These are phyloP conservation scores for Blastobotrys serpentis DNA, from an alignment of 1,139 yeast species.

Conservation along the genomic window DNA sequence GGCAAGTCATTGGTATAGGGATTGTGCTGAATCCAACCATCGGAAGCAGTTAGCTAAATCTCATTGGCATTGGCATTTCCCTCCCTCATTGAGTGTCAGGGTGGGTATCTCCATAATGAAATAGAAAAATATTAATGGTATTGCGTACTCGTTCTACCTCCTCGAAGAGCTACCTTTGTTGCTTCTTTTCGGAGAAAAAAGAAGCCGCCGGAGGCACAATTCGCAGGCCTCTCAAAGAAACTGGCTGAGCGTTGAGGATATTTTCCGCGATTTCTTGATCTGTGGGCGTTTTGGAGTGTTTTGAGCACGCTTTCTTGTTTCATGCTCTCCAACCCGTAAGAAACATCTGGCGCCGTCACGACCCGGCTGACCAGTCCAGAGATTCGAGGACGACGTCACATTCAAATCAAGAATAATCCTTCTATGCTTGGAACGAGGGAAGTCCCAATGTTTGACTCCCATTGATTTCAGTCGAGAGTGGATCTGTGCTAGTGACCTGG, in stretches of 20 bases:
- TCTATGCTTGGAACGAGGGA: neutral
- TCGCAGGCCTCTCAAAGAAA: neutral
- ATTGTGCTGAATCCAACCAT: no score
- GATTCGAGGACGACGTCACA: neutral
- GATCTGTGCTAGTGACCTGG: neutral
- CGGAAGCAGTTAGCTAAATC: no score
- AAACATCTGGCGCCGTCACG: neutral
- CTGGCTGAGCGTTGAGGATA: neutral
- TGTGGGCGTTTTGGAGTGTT: neutral
- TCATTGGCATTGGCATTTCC: no score
- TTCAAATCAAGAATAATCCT: neutral
- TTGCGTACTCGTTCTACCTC: no score
- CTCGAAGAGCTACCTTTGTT: no score
- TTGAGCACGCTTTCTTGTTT: neutral
- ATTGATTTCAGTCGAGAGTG: neutral
- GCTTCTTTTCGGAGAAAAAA: no score
- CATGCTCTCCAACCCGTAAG: neutral
- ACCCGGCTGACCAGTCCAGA: neutral
- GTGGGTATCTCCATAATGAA: no score
- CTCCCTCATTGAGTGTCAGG: no score
- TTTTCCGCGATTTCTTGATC: neutral
- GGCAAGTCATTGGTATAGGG: no score
- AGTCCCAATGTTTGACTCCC: neutral
- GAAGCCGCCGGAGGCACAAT: no score
- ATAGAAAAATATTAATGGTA: no score